phyloP scores from a whole-genome alignment of 2,329 filamentous ascomycete genomes.

The Apiospora rasikravindrae region DNA sequence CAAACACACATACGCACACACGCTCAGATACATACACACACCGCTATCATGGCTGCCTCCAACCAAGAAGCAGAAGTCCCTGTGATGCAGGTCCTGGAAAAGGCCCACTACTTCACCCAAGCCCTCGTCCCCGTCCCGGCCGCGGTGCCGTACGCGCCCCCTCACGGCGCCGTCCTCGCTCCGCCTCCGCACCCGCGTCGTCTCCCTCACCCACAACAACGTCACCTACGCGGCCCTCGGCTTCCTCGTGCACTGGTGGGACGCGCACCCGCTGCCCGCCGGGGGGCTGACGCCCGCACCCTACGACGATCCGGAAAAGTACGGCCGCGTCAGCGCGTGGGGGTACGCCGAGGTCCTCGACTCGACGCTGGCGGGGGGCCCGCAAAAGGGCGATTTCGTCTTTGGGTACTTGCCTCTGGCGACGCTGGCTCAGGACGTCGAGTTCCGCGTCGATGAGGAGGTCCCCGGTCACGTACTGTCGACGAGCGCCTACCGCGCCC shows the following conservation, averaged over 20 bases:
- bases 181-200: conserved; percentile 35
- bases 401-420: conserved; percentile 52
- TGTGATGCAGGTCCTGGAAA: conserved; percentile 38
- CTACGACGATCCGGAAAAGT: conserved; percentile 43
- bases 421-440: conserved; percentile 43
- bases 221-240: conserved; percentile 41
- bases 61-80: conserved; percentile 28
- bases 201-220: conserved; percentile 42
- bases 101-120: conserved; percentile 37
- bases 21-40: no score
- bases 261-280: conserved; percentile 48
- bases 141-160: conserved; percentile 31
- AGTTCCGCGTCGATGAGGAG: conserved; percentile 34
- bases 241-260: conserved; percentile 44
- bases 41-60: not conserved
- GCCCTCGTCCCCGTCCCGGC: conserved; percentile 33
- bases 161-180: conserved; percentile 36
- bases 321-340: conserved; percentile 55
- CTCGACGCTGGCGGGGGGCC: conserved; percentile 39
- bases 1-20: not conserved
- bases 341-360: conserved; percentile 50
- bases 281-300: conserved; percentile 34
- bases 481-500: conserved; percentile 41
- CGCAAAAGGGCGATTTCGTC: conserved; percentile 38
- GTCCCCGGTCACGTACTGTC: conserved; percentile 43